A percentile compares a stretch with the other conserved stretches of the same genome.
Conservation (phyloP, 345 rosid species). For the Conringia planisiliqua region DNA sequence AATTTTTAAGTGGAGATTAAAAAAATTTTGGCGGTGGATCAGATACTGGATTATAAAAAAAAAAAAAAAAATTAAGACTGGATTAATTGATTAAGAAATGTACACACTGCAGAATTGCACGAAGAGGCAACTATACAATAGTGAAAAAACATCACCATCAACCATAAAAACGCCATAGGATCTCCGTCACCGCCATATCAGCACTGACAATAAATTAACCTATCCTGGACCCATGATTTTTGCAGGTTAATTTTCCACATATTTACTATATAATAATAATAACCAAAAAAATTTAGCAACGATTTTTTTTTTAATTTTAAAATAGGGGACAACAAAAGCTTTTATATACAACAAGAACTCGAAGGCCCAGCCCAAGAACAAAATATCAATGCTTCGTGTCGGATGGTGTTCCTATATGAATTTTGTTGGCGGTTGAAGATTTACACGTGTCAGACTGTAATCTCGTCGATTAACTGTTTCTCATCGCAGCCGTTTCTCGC, state of each 20-base stretch:
- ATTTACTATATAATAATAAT: background rate
- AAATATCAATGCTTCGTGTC: background rate
- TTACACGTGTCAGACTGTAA: background rate
- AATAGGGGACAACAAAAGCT: background rate
- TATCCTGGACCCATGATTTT: background rate
- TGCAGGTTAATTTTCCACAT: background rate
- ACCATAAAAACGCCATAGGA: conserved; percentile 13
- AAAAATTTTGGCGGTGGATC: too few species aligned
- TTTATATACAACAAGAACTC: background rate
- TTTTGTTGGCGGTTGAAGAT: conserved; percentile 25
- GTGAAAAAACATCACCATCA: conserved; percentile 16
- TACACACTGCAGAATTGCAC: background rate
- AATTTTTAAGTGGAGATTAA: too few species aligned
- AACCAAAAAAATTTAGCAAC: background rate
- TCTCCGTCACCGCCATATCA: conserved; percentile 15
- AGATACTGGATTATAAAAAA: too few species aligned
- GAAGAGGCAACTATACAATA: background rate
- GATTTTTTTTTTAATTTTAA: background rate
- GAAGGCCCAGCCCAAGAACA: conserved; percentile 20
- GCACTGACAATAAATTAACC: conserved; percentile 1
- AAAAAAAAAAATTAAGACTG: too few species aligned
- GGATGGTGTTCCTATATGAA: background rate
- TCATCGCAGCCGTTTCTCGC: conserved; percentile 2
- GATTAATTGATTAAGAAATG: too few species aligned
- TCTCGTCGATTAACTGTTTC: background rate